Percentiles rank a stretch among this genome's conserved stretches.
Conservation (phyloP, 345 rosid species). For the Bruguiera parviflora region DNA sequence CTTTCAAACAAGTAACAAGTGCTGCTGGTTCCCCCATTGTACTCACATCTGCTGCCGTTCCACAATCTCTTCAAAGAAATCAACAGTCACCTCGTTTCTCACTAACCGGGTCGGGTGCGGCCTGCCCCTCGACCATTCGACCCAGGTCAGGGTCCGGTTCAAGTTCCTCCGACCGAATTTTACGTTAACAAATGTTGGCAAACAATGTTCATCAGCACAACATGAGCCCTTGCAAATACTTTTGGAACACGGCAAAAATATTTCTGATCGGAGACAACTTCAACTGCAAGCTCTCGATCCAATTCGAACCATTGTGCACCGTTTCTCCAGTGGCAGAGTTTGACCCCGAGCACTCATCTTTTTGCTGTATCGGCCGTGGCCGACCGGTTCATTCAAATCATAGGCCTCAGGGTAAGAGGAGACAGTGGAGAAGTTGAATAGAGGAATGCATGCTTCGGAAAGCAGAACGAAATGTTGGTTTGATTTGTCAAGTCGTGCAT, state of each 20-base stretch:
- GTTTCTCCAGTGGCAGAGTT: conserved; percentile 60
- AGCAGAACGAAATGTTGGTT: conserved; percentile 73
- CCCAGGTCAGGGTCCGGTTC: conserved; percentile 78
- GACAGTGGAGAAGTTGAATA: conserved; percentile 67
- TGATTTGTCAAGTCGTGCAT: conserved; percentile 62
- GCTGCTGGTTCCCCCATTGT: conserved; percentile 50
- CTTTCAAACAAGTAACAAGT: conserved; percentile 73
- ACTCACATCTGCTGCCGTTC: conserved; percentile 38
- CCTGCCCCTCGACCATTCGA: conserved; percentile 74
- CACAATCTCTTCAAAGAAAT: conserved; percentile 52
- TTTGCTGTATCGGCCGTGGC: conserved; percentile 61
- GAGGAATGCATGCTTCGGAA: conserved; percentile 81
- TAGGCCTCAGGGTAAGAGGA: conserved; percentile 60
- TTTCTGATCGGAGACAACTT: conserved; percentile 50
- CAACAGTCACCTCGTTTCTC: conserved; percentile 45
- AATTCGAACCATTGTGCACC: conserved; percentile 88
- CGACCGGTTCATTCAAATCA: conserved; percentile 47
- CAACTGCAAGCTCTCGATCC: conserved; percentile 54
- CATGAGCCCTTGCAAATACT: conserved; percentile 56
- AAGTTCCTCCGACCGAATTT: conserved; percentile 38
- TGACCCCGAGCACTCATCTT: conserved; percentile 51
- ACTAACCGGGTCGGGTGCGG: conserved; percentile 59
- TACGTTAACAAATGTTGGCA: conserved; percentile 60
- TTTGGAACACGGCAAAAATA: conserved; percentile 62
- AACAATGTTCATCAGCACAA: conserved; percentile 73